These are phyloP conservation scores for Pyrenopolyporus hunteri DNA, from an alignment of 495 filamentous ascomycete species.

Conservation along the genomic window DNA sequence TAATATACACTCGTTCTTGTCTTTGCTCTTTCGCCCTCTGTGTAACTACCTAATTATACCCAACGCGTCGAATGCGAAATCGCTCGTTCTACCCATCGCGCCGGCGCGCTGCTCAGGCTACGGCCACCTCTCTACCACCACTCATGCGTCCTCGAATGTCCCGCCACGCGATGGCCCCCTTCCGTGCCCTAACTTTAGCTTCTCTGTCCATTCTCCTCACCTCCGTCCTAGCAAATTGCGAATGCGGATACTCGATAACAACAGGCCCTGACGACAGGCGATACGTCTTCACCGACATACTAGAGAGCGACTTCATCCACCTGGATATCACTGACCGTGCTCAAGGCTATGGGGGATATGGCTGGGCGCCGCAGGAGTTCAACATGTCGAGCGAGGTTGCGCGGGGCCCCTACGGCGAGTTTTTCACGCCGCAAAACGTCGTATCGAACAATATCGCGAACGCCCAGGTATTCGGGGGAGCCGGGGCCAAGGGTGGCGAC, in stretches of 20 bases:
- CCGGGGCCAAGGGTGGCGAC: slow-evolving; percentile 53
- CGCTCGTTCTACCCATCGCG: background rate
- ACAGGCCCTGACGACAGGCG: slow-evolving; percentile 47
- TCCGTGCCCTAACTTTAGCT: slow-evolving; percentile 17
- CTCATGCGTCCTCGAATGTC: background rate
- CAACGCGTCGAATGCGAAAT: background rate
- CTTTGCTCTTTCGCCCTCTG: background rate
- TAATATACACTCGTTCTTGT: background rate
- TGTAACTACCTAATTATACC: background rate
- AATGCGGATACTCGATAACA: slow-evolving; percentile 68
- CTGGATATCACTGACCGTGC: slow-evolving; percentile 57
- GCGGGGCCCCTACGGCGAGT: slow-evolving; percentile 70
- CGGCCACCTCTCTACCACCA: background rate
- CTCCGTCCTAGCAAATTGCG: slow-evolving; percentile 60
- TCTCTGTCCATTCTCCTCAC: slow-evolving; percentile 19
- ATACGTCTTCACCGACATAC: slow-evolving; percentile 66
- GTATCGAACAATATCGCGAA: slow-evolving; percentile 57
- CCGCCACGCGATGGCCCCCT: slow-evolving; percentile 24
- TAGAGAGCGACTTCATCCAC: slow-evolving; percentile 73
- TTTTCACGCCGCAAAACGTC: slow-evolving; percentile 60
- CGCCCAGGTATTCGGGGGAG: slow-evolving; percentile 43
- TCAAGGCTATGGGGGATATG: slow-evolving; percentile 24
- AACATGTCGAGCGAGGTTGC: slow-evolving; percentile 58
- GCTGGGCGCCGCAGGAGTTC: slow-evolving; percentile 69
- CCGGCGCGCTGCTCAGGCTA: background rate